A percentile compares a stretch with the other conserved stretches of the same genome.
Conservation (phyloP, 2,329 filamentous ascomycete species). For the Cladosporium cucumerinum region DNA sequence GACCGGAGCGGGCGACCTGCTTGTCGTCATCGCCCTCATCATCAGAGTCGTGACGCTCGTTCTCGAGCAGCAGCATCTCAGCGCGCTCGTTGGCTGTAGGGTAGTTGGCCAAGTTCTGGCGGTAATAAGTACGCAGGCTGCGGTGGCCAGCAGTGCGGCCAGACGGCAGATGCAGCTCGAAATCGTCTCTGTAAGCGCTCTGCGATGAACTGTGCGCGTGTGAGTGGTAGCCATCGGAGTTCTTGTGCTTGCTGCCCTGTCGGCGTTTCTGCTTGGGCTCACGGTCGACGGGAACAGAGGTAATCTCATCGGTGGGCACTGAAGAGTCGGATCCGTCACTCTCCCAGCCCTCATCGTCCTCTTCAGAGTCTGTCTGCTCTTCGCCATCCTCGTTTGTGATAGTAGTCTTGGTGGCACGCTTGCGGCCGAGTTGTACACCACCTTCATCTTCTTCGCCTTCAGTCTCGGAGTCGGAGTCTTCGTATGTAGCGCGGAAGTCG, state of each 20-base stretch:
- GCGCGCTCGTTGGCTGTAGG: constrained; percentile 74
- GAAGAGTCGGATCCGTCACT: constrained; percentile 84
- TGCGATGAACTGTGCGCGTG: constrained; percentile 66
- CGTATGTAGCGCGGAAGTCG: constrained; percentile 94
- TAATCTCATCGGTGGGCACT: constrained; percentile 79
- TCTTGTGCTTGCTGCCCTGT: constrained; percentile 66
- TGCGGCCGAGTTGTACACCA: constrained; percentile 68
- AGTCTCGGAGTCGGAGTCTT: constrained; percentile 65
- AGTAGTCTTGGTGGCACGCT: constrained; percentile 49
- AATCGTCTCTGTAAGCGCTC: constrained; percentile 85
- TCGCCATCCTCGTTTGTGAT: constrained; percentile 49
- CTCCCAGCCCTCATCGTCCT: constrained; percentile 83
- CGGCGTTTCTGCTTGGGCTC: constrained; percentile 69
- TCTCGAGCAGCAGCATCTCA: constrained; percentile 60
- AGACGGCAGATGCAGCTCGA: constrained; percentile 87
- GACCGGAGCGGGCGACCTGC: constrained; percentile 35
- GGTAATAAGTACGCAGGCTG: constrained; percentile 81
- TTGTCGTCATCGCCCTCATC: constrained; percentile 44
- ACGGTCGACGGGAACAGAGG: constrained; percentile 71
- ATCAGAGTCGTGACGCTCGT: constrained; percentile 43
- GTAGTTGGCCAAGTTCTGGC: constrained; percentile 86
- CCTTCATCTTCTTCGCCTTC: constrained; percentile 51
- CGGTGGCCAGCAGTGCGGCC: constrained; percentile 88
- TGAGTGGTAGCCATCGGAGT: constrained; percentile 75
- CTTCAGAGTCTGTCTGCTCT: constrained; percentile 46